phyloP scores from a whole-genome alignment of 176 grass and related monocot genomes.

The Musa itinerans region DNA sequence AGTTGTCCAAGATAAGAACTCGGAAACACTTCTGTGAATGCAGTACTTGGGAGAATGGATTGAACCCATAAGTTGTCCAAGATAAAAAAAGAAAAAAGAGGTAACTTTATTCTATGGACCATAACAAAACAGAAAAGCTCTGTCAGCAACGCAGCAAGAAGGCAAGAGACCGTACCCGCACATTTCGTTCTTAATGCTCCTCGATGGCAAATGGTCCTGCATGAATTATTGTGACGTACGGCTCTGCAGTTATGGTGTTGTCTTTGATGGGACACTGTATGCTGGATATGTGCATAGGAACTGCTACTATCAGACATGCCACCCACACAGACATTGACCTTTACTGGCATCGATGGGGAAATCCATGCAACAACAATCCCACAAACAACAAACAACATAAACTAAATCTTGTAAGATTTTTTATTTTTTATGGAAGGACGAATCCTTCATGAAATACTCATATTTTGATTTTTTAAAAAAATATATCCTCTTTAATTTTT shows the following conservation, averaged over 20 bases:
- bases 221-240: not conserved
- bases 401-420: not conserved
- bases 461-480: too few species aligned
- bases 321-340: not conserved
- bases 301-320: slow-evolving; percentile 7
- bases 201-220: not conserved
- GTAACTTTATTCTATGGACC: not conserved
- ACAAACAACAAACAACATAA: not conserved
- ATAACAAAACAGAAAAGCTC: not conserved
- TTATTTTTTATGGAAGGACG: too few species aligned
- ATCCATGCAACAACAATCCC: not conserved
- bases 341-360: not conserved
- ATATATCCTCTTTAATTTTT: too few species aligned
- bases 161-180: not conserved
- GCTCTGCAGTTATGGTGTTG: not conserved
- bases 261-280: not conserved
- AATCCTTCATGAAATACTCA: too few species aligned
- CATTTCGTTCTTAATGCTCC: not conserved
- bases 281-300: not conserved
- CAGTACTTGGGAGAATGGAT: too few species aligned
- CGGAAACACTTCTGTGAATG: too few species aligned
- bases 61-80: not conserved
- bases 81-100: not conserved
- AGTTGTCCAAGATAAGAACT: not conserved
- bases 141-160: not conserved